Evolutionary conservation across 225 moss, liverwort and hornwort species (phyloP), one percentile per base, ranked within the genome.

Genomic region (Climacium dendroides): DNA sequence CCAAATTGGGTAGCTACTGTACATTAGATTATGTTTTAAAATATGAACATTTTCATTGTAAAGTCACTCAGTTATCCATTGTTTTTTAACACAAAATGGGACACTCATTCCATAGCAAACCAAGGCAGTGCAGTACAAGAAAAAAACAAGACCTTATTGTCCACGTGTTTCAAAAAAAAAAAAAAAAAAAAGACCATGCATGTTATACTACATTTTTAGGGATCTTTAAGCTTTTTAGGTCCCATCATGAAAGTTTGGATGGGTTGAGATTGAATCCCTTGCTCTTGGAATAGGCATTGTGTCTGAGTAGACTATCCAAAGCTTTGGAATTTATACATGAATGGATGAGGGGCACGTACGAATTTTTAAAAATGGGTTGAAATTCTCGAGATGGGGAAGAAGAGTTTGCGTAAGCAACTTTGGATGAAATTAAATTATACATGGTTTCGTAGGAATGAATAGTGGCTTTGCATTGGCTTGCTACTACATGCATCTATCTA

Each of bases 261-360:
- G 28, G 29, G 45, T 73, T 80, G 73, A 85, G 45, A 80, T 35
- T 24, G 13, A 12, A 26, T 26, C 24, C 52, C 37, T 19, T 13
- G 7, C 8, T 37, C 9, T 59, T 59, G 37, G 74, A 87, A 20
- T 30, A 59, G 24, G n/a, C 14, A 19, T 13, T 71, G 12, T 52
- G 9, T 53, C 1, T 1, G 5, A 34, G 4, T 74, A 55, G 74
- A 55, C 14, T 64, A 12, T 35, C 53, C 50, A 75, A 75, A 1
- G 15, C 6, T 53, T 53, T 53, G 5, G 9, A 8, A 35, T 22
- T 75, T 3, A 1, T 3, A 14, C 2, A 8, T 14, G 34, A 35
- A 9, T 0, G 3, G 35, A 34, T 35, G 23, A 1, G 34, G 5
- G 32, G 5, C 0, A 66, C 0, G 8, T n/a, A n/a, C n/a, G n/a